Percentiles rank a stretch among this genome's conserved stretches.
Evolutionary conservation across 2,329 filamentous ascomycete species (phyloP).

Genomic region (Chalaropsis thielavioides): DNA sequence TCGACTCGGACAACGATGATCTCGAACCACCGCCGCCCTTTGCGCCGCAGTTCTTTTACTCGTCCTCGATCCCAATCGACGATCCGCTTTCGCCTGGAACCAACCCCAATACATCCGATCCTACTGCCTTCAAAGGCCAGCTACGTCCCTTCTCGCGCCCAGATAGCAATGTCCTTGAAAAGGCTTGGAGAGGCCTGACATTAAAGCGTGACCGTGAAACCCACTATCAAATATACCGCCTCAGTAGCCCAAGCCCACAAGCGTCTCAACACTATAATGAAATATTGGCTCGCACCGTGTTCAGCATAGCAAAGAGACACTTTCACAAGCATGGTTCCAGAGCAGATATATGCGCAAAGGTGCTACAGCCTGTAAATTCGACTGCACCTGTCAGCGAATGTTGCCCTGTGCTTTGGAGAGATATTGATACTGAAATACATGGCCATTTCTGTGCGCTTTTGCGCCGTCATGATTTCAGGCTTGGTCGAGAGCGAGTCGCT

Average conservation of each 20-base stretch:
- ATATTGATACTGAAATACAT: slow-evolving; percentile 35
- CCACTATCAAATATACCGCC: slow-evolving; percentile 28
- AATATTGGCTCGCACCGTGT: slow-evolving; percentile 29
- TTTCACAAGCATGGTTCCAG: slow-evolving; percentile 29
- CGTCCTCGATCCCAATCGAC: slow-evolving; percentile 68
- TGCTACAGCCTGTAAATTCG: slow-evolving; percentile 14
- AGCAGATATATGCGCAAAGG: slow-evolving; percentile 1
- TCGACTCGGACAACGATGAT: slow-evolving; percentile 26
- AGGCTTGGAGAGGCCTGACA: slow-evolving; percentile 54
- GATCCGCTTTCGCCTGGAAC: slow-evolving; percentile 61
- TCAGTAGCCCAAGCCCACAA: background rate
- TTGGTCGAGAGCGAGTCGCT: slow-evolving; percentile 33
- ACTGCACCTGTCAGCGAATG: slow-evolving; percentile 29
- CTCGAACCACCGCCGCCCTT: slow-evolving; percentile 41
- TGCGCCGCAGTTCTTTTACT: slow-evolving; percentile 70
- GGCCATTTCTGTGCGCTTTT: slow-evolving; percentile 37
- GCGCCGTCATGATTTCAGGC: slow-evolving; percentile 27
- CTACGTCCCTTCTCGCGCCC: slow-evolving; percentile 64
- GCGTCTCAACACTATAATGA: slow-evolving; percentile 25
- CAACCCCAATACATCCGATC: slow-evolving; percentile 32
- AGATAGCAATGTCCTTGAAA: slow-evolving; percentile 68
- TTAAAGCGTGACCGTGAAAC: slow-evolving; percentile 34
- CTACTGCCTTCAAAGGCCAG: slow-evolving; percentile 38
- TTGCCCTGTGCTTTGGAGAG: slow-evolving; percentile 34
- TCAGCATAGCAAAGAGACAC: slow-evolving; percentile 33